phyloP scores from a whole-genome alignment of 2,329 filamentous ascomycete genomes.

The Aureobasidium sp. region DNA sequence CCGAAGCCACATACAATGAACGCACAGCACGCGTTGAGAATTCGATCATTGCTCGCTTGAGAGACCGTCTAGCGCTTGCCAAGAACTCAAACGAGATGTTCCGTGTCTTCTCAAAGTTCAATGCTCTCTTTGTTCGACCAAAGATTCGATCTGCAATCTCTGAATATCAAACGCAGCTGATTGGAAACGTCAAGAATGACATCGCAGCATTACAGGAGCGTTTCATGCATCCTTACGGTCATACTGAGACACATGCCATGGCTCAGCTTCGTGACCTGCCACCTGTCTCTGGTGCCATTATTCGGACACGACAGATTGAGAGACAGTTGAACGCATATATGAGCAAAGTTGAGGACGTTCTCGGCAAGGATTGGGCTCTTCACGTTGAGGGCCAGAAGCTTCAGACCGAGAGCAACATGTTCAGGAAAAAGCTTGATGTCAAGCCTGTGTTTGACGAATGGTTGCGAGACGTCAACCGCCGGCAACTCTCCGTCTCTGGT shows the following conservation, averaged over 20 bases:
- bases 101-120: constrained; percentile 98
- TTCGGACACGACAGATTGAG: constrained; percentile 96
- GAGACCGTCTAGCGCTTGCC: constrained; percentile 87
- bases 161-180: constrained; percentile 95
- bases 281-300: constrained; percentile 92
- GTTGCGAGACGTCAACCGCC: constrained; percentile 80
- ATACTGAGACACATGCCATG: constrained; percentile 97
- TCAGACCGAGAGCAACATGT: constrained; percentile 82
- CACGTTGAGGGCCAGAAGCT: constrained; percentile 94
- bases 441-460: constrained; percentile 91
- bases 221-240: constrained; percentile 98
- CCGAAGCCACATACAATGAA: constrained; percentile 95
- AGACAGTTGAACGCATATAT: constrained; percentile 93
- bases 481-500: constrained; percentile 85
- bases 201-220: constrained; percentile 90
- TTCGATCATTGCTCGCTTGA: constrained; percentile 89
- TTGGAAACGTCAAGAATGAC: constrained; percentile 95
- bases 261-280: constrained; percentile 92
- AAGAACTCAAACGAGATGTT: constrained; percentile 99
- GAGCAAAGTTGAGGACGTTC: constrained; percentile 97
- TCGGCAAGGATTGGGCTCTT: constrained; percentile 88
- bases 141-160: constrained; percentile 98
- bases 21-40: constrained; percentile 96
- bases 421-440: constrained; percentile 93
- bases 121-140: constrained; percentile 94